A percentile compares a stretch with the other conserved stretches of the same genome.
Conservation (phyloP, 208 protist species). For the Trypanosoma mega region DNA sequence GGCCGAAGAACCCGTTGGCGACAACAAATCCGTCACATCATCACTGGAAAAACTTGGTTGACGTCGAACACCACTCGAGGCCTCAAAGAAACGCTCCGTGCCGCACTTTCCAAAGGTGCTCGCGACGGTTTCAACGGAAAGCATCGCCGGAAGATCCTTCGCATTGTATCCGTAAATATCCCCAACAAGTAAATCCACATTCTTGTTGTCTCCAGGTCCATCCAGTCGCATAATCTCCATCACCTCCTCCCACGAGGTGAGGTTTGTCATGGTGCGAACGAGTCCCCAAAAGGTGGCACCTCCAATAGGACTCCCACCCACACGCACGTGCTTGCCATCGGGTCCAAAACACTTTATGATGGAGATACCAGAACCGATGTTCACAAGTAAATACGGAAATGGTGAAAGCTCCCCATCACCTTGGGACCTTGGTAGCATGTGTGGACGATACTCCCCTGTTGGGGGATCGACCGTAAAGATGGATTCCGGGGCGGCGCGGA, state of each 20-base stretch:
- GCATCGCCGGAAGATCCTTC: constrained; percentile 84
- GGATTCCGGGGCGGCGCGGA: constrained; percentile 60
- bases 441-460: constrained; percentile 61
- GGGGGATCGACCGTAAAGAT: constrained; percentile 83
- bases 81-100: constrained; percentile 63
- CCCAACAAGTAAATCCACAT: constrained; percentile 96
- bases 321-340: constrained; percentile 88
- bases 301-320: constrained; percentile 94
- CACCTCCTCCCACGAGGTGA: constrained; percentile 94
- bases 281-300: constrained; percentile 98
- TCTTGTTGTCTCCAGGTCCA: constrained; percentile 91
- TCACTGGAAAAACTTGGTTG: constrained; percentile 4
- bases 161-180: constrained; percentile 98
- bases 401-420: constrained; percentile 39
- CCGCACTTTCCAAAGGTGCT: constrained; percentile 90
- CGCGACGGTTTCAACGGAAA: constrained; percentile 82
- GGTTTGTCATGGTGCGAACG: constrained; percentile 90
- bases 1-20: constrained; percentile 3
- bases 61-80: background rate
- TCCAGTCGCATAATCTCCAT: constrained; percentile 92
- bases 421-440: constrained; percentile 50
- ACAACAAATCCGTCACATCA: constrained; percentile 2
- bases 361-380: constrained; percentile 97
- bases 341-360: constrained; percentile 93
- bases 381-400: constrained; percentile 96